These are phyloP conservation scores for Guadua angustifolia DNA, from an alignment of 176 grass and related monocot species.

Conservation along the genomic window DNA sequence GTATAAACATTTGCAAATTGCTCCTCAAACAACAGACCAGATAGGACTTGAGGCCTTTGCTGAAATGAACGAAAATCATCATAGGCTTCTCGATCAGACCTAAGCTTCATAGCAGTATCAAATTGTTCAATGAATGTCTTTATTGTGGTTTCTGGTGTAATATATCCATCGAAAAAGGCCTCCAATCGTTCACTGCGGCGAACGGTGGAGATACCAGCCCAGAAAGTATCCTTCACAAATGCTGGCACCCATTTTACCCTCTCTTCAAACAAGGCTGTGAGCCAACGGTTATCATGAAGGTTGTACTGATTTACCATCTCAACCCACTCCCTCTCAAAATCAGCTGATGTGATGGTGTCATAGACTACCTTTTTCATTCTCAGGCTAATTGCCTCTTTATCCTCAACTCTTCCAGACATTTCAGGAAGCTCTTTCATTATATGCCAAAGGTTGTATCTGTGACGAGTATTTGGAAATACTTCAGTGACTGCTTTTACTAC, in stretches of 20 bases:
- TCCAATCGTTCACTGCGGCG: constrained; percentile 75
- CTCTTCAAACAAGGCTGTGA: constrained; percentile 74
- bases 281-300: constrained; percentile 73
- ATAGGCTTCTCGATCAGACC: constrained; percentile 80
- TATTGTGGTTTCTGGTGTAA: constrained; percentile 77
- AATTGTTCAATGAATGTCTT: constrained; percentile 86
- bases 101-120: constrained; percentile 82
- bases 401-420: constrained; percentile 80
- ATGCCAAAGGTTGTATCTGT: constrained; percentile 88
- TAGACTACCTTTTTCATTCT: constrained; percentile 82
- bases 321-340: constrained; percentile 85
- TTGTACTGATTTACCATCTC: constrained; percentile 81
- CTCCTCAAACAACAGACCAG: constrained; percentile 80
- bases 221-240: constrained; percentile 86
- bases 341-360: constrained; percentile 65
- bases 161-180: constrained; percentile 82
- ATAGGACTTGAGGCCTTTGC: constrained; percentile 79
- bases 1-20: constrained; percentile 88
- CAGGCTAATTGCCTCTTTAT: constrained; percentile 80
- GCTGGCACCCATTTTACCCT: constrained; percentile 80
- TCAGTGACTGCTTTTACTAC: constrained; percentile 67
- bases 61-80: constrained; percentile 94
- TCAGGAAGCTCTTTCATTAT: constrained; percentile 95
- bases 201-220: constrained; percentile 82
- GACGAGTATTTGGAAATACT: constrained; percentile 66